A percentile compares a stretch with the other conserved stretches of the same genome.
Conservation (phyloP, 2,329 filamentous ascomycete genomes). For the Fusarium brevicatenulatum region DNA sequence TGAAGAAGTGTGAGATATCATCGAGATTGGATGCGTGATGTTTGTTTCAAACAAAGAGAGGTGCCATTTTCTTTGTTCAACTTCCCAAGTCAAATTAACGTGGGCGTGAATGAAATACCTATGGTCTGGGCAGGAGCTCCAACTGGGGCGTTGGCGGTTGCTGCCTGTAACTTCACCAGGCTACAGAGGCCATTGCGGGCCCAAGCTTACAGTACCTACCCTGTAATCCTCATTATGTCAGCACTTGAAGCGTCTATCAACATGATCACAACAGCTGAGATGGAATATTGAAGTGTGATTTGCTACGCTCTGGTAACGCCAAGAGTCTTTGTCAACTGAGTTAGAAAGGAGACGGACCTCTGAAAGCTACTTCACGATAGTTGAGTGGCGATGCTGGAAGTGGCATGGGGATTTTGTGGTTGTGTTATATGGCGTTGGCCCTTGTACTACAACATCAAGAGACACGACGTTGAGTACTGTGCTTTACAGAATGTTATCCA, state of each 20-base stretch:
- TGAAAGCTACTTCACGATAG: background rate
- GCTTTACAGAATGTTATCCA: too few relatives aligned
- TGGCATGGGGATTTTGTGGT: background rate
- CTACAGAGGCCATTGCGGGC: conserved; percentile 13
- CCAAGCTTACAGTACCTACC: conserved; percentile 12
- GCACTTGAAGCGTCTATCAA: background rate
- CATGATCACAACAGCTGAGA: background rate
- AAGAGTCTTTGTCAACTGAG: background rate
- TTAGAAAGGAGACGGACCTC: background rate
- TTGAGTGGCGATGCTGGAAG: background rate
- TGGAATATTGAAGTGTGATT: background rate
- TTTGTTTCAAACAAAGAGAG: background rate
- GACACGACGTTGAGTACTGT: background rate
- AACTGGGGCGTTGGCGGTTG: conserved; percentile 20
- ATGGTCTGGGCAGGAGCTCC: conserved; percentile 4
- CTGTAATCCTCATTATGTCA: conserved; percentile 2
- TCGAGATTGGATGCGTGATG: background rate
- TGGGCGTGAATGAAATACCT: background rate
- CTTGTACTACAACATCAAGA: background rate
- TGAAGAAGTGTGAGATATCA: background rate
- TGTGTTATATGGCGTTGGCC: background rate
- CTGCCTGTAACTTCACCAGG: conserved; percentile 25
- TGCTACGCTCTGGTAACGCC: conserved; percentile 3
- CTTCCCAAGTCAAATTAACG: conserved; percentile 1
- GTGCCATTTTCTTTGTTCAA: background rate